Base-by-base conservation (phyloP, 2,329 filamentous ascomycete genomes). In the Penicillium digitatum region DNA sequence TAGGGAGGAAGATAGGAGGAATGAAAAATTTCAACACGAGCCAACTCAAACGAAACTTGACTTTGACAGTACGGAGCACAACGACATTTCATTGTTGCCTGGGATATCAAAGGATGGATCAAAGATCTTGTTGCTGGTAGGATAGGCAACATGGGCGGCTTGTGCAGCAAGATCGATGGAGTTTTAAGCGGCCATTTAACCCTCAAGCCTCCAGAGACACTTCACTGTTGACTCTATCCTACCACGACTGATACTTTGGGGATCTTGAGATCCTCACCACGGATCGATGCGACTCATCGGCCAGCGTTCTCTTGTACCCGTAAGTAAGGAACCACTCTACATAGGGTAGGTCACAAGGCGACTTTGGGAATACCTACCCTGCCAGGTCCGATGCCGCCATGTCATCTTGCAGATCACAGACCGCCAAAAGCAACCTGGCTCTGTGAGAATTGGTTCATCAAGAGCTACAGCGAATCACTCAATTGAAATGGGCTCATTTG, bases 291-390 rank as follows among this genome's bases (percentile, higher is more conserved):
- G 14, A 18, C 5, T 24, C 12, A 18, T 8, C 11, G 7, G 34
- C 8, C 11, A 14, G 3, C 0, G 0, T 22, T 38, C 6, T 22
- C 12, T 14, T 20, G 20, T 1, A 10, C 20, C 8, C 2, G 10
- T 7, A 2, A 6, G 5, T 8, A 38, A 22, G 35, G 7, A 10
- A 1, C 11, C 8, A 2, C 10, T 38, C n/a, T 18, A 37, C n/a
- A 5, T 5, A 38, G 20, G 6, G 37, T 8, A 38, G 22, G 5
- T 3, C 1, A 0, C 7, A 6, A 22, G 14, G 1, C 2, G 1
- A 24, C 12, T 16, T 24, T 2, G 1, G 37, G 7, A 39, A 39
- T 22, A 39, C 7, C 20, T 24, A 3, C 11, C 22, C 37, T 9
- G 3, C 20, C 6, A 24, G 12, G 20, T 18, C n/a, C 5, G 10